A percentile compares a stretch with the other conserved stretches of the same genome.
Evolutionary conservation across 1,284 basidiomycete species (phyloP).

Genomic region (Bondarzewia mesenterica): DNA sequence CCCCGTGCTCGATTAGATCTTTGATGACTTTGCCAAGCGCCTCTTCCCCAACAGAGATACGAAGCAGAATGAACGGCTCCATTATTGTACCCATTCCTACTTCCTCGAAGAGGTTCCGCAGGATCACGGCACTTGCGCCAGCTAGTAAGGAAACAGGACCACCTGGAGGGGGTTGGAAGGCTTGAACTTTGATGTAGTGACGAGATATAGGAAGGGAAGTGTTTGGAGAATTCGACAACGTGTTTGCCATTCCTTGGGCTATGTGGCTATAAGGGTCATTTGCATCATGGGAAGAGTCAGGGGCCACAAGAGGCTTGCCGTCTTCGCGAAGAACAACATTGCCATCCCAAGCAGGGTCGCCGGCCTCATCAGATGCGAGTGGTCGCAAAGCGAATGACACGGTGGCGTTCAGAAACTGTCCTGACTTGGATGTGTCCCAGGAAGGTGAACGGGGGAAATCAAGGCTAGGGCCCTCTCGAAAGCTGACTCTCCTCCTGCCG

Average conservation of each 20-base stretch:
- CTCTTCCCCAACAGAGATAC: conserved; percentile 57
- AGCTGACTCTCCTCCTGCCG: conserved; percentile 72
- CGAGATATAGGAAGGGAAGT: conserved; percentile 61
- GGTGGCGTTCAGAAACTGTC: conserved; percentile 37
- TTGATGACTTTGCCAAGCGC: conserved; percentile 67
- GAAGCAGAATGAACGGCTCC: conserved; percentile 66
- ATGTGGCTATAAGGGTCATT: conserved; percentile 40
- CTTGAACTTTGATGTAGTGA: conserved; percentile 46
- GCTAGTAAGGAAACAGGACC: conserved; percentile 46
- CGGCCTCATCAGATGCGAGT: conserved; percentile 44
- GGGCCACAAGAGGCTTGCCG: conserved; percentile 43
- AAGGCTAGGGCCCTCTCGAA: conserved; percentile 53
- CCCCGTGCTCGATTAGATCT: conserved; percentile 68
- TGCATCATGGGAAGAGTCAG: conserved; percentile 38
- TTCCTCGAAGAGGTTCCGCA: conserved; percentile 50
- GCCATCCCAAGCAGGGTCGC: conserved; percentile 65
- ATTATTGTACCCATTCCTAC: conserved; percentile 62
- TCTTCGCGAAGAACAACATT: conserved; percentile 55
- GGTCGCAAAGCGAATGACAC: conserved; percentile 47
- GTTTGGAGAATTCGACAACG: conserved; percentile 69
- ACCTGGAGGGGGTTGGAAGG: conserved; percentile 32
- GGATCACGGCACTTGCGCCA: conserved; percentile 54
- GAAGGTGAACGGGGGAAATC: conserved; percentile 22
- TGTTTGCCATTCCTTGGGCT: conserved; percentile 57
- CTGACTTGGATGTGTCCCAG: conserved; percentile 60